A percentile compares a stretch with the other conserved stretches of the same genome.
phyloP scores from a whole-genome alignment of 2,329 filamentous ascomycete species.

The Diaporthe citrichinensis region DNA sequence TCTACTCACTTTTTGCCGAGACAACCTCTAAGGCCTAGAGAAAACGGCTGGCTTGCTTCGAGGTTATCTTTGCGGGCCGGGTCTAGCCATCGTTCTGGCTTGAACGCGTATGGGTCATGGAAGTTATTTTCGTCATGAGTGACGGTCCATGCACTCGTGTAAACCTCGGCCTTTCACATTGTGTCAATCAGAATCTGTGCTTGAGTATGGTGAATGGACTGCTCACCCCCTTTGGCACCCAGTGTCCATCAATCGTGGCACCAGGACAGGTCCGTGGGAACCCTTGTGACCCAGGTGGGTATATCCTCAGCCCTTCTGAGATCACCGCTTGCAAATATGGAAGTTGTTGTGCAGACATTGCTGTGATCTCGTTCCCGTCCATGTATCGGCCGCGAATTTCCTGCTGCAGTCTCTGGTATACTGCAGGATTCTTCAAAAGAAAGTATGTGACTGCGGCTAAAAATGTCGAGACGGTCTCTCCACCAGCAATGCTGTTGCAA shows the following conservation, averaged over 20 bases:
- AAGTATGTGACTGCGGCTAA: conserved; percentile 27
- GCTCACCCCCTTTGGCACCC: conserved; percentile 19
- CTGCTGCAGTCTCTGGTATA: neutral
- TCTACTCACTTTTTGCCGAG: conserved; percentile 15
- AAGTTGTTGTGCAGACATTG: conserved; percentile 20
- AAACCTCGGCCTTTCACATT: neutral
- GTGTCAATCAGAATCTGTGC: neutral
- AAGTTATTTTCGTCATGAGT: conserved; percentile 24
- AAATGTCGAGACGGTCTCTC: conserved; percentile 31
- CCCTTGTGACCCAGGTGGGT: conserved; percentile 40
- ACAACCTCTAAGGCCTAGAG: conserved; percentile 20
- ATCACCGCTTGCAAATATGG: conserved; percentile 43
- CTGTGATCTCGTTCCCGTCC: neutral
- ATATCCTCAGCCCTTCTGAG: conserved; percentile 45
- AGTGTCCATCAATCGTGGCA: conserved; percentile 16
- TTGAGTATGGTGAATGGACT: neutral
- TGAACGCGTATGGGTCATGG: conserved; percentile 5
- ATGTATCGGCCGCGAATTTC: conserved; percentile 19
- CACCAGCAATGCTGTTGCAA: conserved; percentile 20
- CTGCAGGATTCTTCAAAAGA: neutral
- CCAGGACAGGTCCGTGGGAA: conserved; percentile 16
- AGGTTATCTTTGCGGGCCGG: conserved; percentile 6
- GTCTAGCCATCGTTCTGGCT: conserved; percentile 29
- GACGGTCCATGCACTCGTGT: conserved; percentile 21
- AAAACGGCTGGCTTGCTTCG: conserved; percentile 34